Percentiles rank a stretch among this genome's conserved stretches.
Conservation (phyloP, 2,329 filamentous ascomycete genomes). For the Camillea tinctor region DNA sequence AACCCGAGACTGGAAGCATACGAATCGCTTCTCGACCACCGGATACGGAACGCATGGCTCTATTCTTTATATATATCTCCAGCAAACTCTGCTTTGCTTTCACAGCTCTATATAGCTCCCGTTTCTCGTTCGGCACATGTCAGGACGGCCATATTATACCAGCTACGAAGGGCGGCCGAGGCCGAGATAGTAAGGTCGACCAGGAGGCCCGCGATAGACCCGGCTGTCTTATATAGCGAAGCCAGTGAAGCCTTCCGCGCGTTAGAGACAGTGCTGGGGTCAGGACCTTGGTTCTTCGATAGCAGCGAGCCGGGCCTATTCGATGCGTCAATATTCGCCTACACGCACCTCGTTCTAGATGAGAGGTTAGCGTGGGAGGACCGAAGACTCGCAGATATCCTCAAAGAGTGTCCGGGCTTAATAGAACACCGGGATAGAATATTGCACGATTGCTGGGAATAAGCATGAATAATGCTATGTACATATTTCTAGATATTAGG, state of each 20-base stretch:
- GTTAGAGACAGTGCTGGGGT: slow-evolving; percentile 42
- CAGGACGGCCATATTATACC: slow-evolving; percentile 58
- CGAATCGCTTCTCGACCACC: slow-evolving; percentile 70
- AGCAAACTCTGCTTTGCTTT: slow-evolving; percentile 66
- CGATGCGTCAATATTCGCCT: slow-evolving; percentile 87
- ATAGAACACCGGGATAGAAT: slow-evolving; percentile 63
- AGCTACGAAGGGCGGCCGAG: slow-evolving; percentile 71
- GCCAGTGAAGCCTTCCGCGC: slow-evolving; percentile 47
- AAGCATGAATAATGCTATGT: not conserved
- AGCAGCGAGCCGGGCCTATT: slow-evolving; percentile 64
- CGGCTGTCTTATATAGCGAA: slow-evolving; percentile 41
- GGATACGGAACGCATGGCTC: slow-evolving; percentile 85
- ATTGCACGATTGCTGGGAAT: slow-evolving; percentile 46
- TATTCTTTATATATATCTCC: slow-evolving; percentile 77
- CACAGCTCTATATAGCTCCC: slow-evolving; percentile 68
- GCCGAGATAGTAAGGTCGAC: slow-evolving; percentile 68
- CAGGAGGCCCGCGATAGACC: slow-evolving; percentile 35
- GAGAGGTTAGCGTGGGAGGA: slow-evolving; percentile 63
- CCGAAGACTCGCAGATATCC: slow-evolving; percentile 53
- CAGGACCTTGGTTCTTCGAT: slow-evolving; percentile 50
- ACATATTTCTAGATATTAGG: not conserved
- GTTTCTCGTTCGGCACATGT: slow-evolving; percentile 61
- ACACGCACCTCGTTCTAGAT: slow-evolving; percentile 77
- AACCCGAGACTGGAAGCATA: slow-evolving; percentile 70
- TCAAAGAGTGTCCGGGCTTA: slow-evolving; percentile 61